A percentile compares a stretch with the other conserved stretches of the same genome.
phyloP scores from a whole-genome alignment of 257 asterid species.

The Scutellaria baicalensis region DNA sequence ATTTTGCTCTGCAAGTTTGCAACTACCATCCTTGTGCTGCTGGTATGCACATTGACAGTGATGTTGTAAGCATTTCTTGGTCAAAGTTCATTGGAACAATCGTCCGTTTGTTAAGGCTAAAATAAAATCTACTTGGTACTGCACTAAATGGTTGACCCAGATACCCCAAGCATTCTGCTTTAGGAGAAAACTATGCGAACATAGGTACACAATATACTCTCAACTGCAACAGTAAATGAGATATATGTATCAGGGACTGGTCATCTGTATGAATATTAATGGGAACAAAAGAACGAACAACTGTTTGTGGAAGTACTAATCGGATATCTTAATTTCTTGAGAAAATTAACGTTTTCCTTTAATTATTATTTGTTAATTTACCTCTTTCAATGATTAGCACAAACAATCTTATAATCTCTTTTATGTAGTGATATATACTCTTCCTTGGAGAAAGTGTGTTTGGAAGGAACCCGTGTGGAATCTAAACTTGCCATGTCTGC shows the following conservation, averaged over 20 bases:
- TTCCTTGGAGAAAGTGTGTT: constrained; percentile 64
- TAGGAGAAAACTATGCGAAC: not conserved
- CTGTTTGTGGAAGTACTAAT: not conserved
- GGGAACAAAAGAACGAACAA: not conserved
- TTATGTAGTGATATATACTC: constrained; percentile 55
- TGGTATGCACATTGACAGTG: not conserved
- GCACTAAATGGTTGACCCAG: not conserved
- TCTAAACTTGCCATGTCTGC: constrained; percentile 78
- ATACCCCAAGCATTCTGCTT: not conserved
- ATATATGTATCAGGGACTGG: not conserved
- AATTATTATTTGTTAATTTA: not conserved
- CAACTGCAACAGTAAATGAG: not conserved
- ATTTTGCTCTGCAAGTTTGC: not conserved
- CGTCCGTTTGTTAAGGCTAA: not conserved
- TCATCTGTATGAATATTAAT: constrained; percentile 1
- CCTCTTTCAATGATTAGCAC: constrained; percentile 1
- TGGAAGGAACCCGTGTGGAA: constrained; percentile 69
- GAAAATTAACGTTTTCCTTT: not conserved
- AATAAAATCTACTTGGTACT: not conserved
- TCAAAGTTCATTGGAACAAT: no score
- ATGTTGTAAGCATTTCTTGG: not conserved
- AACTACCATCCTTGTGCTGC: not conserved
- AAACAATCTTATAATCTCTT: constrained; percentile 11
- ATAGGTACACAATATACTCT: not conserved
- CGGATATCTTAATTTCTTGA: not conserved